Percentiles rank a stretch among this genome's conserved stretches.
phyloP scores from a whole-genome alignment of 208 protist genomes.

The Trypanosomatidae sp. region DNA sequence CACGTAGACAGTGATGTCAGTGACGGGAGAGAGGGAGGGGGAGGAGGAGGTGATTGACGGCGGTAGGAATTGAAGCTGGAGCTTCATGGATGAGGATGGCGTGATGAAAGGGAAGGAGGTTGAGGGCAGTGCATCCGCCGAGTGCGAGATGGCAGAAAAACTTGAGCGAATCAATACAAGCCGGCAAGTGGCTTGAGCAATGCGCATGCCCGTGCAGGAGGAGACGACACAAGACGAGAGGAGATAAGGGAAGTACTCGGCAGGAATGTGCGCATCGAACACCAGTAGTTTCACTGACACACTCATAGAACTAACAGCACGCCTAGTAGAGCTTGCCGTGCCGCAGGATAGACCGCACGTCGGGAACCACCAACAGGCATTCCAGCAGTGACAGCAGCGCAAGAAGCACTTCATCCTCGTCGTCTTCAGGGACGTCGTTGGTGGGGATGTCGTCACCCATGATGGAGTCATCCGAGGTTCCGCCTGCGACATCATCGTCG shows the following conservation, averaged over 20 bases:
- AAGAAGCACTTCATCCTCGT: conserved; percentile 75
- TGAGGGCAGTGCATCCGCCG: not conserved
- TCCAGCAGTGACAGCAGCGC: conserved; percentile 76
- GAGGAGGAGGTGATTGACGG: not conserved
- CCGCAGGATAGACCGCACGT: conserved; percentile 79
- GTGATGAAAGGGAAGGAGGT: not conserved
- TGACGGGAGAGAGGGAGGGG: not conserved
- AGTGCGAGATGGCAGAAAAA: not conserved
- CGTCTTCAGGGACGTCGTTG: conserved; percentile 29
- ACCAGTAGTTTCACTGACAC: not conserved
- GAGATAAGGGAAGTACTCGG: not conserved
- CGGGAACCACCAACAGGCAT: conserved; percentile 73
- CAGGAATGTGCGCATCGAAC: not conserved
- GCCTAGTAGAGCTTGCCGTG: conserved; percentile 58
- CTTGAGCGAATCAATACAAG: not conserved
- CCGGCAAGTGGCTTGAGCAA: not conserved
- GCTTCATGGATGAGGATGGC: not conserved
- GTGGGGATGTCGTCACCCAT: conserved; percentile 16
- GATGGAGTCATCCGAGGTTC: conserved; percentile 4
- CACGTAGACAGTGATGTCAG: not conserved
- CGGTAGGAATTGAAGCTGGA: not conserved
- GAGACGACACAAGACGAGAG: not conserved
- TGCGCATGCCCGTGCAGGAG: not conserved
- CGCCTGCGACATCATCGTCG: not conserved
- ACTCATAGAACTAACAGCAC: not conserved